A percentile compares a stretch with the other conserved stretches of the same genome.
Evolutionary conservation across 2,329 filamentous ascomycete genomes (phyloP).

Genomic region (Penicillium corylophilum): DNA sequence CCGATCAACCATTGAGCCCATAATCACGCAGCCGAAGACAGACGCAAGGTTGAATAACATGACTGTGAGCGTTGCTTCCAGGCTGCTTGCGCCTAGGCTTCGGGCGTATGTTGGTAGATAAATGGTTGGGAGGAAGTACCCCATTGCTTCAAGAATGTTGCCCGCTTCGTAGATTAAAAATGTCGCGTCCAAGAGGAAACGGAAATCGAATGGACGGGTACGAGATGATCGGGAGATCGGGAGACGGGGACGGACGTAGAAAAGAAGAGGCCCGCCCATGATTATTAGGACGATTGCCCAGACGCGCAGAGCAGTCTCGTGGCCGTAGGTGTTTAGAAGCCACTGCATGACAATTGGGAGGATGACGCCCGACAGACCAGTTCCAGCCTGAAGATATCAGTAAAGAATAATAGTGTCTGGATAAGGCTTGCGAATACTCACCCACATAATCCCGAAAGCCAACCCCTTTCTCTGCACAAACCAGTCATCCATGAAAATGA

Average conservation of each 20-base stretch:
- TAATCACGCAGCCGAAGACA: slow-evolving; percentile 33
- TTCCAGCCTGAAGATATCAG: slow-evolving; percentile 35
- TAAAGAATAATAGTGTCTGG: neutral
- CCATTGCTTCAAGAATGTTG: slow-evolving; percentile 40
- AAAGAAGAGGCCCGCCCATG: slow-evolving; percentile 24
- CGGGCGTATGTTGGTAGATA: slow-evolving; percentile 42
- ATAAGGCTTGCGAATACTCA: neutral
- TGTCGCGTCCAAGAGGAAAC: slow-evolving; percentile 36
- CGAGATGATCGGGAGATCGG: slow-evolving; percentile 29
- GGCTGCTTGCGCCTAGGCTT: slow-evolving; percentile 22
- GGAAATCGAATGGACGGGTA: slow-evolving; percentile 42
- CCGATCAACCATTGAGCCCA: slow-evolving; percentile 44
- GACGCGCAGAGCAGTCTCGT: slow-evolving; percentile 45
- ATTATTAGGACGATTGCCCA: slow-evolving; percentile 39
- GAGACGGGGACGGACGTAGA: slow-evolving; percentile 45
- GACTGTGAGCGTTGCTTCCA: slow-evolving; percentile 29
- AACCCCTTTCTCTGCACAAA: slow-evolving; percentile 49
- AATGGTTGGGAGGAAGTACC: slow-evolving; percentile 40
- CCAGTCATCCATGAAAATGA: slow-evolving; percentile 52
- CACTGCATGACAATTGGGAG: slow-evolving; percentile 48
- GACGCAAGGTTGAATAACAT: slow-evolving; percentile 34
- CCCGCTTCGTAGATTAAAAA: slow-evolving; percentile 51
- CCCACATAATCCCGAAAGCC: slow-evolving; percentile 48
- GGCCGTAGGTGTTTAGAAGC: slow-evolving; percentile 45
- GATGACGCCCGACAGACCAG: slow-evolving; percentile 42